Evolutionary conservation across 2,329 filamentous ascomycete species (phyloP).

Genomic region (Didymellaceae sp.): DNA sequence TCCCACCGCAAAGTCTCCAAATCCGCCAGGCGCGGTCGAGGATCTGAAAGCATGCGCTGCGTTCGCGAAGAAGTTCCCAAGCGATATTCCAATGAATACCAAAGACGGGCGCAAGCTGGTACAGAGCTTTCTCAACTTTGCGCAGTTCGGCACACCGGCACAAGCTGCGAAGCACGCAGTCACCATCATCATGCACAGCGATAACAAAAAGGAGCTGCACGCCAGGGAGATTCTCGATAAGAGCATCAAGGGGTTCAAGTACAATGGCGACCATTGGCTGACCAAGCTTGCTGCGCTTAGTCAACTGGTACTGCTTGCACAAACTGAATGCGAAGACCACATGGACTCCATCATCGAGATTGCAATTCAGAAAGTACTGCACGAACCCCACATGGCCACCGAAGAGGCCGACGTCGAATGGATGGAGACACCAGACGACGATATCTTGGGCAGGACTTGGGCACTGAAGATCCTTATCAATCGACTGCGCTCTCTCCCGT

Average conservation of each 20-base stretch:
- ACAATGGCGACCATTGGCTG: constrained; percentile 76
- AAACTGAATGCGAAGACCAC: constrained; percentile 71
- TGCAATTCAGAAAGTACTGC: constrained; percentile 74
- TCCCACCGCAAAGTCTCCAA: constrained; percentile 70
- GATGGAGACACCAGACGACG: constrained; percentile 72
- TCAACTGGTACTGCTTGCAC: constrained; percentile 77
- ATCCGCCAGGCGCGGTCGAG: constrained; percentile 79
- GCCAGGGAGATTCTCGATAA: constrained; percentile 82
- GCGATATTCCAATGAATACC: constrained; percentile 71
- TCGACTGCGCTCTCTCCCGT: constrained; percentile 68
- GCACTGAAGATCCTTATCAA: constrained; percentile 88
- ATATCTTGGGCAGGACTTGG: constrained; percentile 82
- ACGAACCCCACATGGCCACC: constrained; percentile 66
- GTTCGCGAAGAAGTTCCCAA: constrained; percentile 84
- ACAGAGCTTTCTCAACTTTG: constrained; percentile 81
- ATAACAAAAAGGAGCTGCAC: constrained; percentile 81
- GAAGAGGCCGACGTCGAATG: constrained; percentile 60
- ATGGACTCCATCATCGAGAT: constrained; percentile 81
- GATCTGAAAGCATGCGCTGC: constrained; percentile 93
- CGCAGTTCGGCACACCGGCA: constrained; percentile 79
- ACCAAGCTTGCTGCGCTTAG: constrained; percentile 73
- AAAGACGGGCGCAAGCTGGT: constrained; percentile 75
- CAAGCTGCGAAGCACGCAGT: constrained; percentile 92
- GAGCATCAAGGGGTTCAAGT: constrained; percentile 75
- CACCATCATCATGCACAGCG: constrained; percentile 81